Conservation (phyloP, 148 eudicot genomes). For the Oxyria digyna region DNA sequence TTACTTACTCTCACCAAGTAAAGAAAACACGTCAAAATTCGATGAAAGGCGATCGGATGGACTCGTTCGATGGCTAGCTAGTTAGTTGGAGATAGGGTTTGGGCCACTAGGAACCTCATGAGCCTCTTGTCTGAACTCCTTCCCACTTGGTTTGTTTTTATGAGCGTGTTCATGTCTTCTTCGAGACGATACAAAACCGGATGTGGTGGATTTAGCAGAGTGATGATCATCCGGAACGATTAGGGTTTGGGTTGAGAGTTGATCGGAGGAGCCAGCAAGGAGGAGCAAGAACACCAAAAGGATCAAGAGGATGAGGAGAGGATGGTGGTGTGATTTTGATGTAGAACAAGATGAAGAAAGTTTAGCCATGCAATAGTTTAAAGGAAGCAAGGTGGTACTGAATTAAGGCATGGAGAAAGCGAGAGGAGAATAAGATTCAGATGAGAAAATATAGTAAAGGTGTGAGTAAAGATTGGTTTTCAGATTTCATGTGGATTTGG, state of each 20-base stretch:
- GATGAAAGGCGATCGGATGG: neutral
- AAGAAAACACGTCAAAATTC: neutral
- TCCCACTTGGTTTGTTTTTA: neutral
- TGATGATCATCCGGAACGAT: neutral
- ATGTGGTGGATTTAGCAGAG: neutral
- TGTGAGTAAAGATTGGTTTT: neutral
- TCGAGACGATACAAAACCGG: neutral
- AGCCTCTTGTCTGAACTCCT: neutral
- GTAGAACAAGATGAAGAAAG: neutral
- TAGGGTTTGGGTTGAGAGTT: neutral
- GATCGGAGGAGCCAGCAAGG: neutral
- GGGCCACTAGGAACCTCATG: constrained; percentile 12
- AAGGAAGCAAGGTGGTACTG: neutral
- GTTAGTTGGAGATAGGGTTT: constrained; percentile 6
- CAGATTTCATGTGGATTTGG: neutral
- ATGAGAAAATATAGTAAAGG: neutral
- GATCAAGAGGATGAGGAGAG: neutral
- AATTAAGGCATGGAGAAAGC: neutral
- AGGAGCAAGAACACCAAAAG: neutral
- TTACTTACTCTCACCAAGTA: neutral
- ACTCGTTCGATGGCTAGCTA: neutral
- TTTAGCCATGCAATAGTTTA: neutral
- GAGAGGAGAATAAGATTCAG: neutral
- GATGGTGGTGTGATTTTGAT: neutral
- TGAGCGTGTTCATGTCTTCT: neutral